Base-by-base conservation (phyloP, 2,329 filamentous ascomycete species). In the Lomentospora prolificans region DNA sequence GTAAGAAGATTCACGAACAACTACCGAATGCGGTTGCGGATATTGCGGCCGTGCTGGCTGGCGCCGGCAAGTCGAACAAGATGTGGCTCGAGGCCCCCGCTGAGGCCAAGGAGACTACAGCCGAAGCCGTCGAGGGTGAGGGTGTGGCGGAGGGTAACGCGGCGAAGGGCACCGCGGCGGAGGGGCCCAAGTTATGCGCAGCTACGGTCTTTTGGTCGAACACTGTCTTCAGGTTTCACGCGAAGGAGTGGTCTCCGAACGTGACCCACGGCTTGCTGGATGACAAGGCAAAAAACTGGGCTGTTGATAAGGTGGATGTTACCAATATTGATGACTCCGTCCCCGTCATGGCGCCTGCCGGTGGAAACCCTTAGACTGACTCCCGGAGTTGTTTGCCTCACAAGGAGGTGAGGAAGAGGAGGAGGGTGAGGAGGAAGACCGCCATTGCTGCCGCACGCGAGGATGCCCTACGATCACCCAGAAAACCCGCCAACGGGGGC, bases 1-100 rank as follows among this genome's bases (percentile, higher is more conserved):
- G 77, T 30, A 62, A 66, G 51, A 74, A 70, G 33, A 69, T 87
- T 54, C 81, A 80, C 65, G 74, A 82, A 63, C 82, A 86, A 69
- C 79, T 77, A 66, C 74, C 75, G 54, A 85, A 85, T 65, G 72
- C 74, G 10, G 72, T 87, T 51, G 84, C 84, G 56, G 84, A 87
- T 66, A 74, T 87, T 60, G 82, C 84, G 0, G 77, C 75, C 22
- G 77, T 82, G 22, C 72, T 85, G 55, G 69, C 67, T 6, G 80
- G 80, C 3, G 60, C 65, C 8, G 79, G 79, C 36, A 70, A 72
- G 58, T 78, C 79, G 31, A 82, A 78, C 66, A 72, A 68, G 63
- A 70, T 82, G 57, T 65, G 66, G 62, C 30, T 62, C 12, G 39
- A 58, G 48, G 50, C 50, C 2, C 57, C n/a, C 27, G 31, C 50